phyloP scores from a whole-genome alignment of 2,329 filamentous ascomycete genomes.

The Bipolaris sorokiniana region DNA sequence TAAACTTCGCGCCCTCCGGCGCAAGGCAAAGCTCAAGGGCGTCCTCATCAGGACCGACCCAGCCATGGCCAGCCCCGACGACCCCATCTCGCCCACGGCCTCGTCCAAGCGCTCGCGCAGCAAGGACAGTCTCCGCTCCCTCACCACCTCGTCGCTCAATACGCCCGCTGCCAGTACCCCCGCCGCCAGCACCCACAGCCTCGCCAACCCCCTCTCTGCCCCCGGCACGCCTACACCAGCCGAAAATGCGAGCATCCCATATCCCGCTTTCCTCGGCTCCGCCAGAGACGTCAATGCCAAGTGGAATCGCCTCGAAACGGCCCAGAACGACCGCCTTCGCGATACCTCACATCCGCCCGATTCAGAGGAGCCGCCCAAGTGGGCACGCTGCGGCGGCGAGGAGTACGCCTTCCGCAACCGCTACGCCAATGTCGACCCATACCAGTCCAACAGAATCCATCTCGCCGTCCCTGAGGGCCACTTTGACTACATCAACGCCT shows the following conservation, averaged over 20 bases:
- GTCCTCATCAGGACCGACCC: slow-evolving; percentile 31
- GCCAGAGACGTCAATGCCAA: slow-evolving; percentile 62
- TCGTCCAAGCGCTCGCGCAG: slow-evolving; percentile 51
- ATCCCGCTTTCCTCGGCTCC: slow-evolving; percentile 62
- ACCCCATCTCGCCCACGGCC: slow-evolving; percentile 40
- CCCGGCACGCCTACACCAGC: slow-evolving; percentile 17
- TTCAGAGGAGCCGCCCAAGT: slow-evolving; percentile 58
- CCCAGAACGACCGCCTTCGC: slow-evolving; percentile 61
- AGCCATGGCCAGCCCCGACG: slow-evolving; percentile 35
- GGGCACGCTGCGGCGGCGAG: slow-evolving; percentile 64
- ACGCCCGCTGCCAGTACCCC: slow-evolving; percentile 36
- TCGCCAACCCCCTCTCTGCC: slow-evolving; percentile 34
- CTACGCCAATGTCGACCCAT: slow-evolving; percentile 89
- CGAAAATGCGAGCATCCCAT: slow-evolving; percentile 30
- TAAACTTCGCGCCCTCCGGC: slow-evolving; percentile 49
- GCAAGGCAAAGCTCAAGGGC: slow-evolving; percentile 48
- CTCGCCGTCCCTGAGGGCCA: slow-evolving; percentile 74
- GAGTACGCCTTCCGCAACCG: slow-evolving; percentile 73
- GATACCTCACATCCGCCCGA: slow-evolving; percentile 49
- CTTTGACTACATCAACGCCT: slow-evolving; percentile 61
- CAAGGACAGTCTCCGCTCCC: slow-evolving; percentile 46
- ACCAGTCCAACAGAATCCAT: slow-evolving; percentile 82
- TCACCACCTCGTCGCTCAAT: slow-evolving; percentile 34
- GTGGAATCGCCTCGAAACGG: slow-evolving; percentile 67
- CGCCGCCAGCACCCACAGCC: slow-evolving; percentile 42